Evolutionary conservation across 257 asterid species (phyloP).

Genomic region (Jacaranda mimosifolia): DNA sequence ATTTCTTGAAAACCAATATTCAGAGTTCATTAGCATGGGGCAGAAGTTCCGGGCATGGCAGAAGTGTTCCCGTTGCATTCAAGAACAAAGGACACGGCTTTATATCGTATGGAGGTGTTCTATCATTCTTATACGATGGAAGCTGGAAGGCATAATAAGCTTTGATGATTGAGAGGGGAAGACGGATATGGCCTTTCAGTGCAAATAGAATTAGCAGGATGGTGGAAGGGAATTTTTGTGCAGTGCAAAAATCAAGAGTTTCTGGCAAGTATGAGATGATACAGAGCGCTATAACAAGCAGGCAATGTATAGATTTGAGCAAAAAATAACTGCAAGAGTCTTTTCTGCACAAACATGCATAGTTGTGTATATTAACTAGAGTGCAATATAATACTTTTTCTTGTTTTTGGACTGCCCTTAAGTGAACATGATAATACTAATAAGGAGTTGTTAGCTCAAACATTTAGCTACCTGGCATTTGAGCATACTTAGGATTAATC

Average conservation of each 20-base stretch:
- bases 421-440: too few relatives aligned
- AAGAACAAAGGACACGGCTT: slow-evolving; percentile 79
- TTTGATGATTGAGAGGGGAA: slow-evolving; percentile 44
- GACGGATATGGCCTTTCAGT: neutral
- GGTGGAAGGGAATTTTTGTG: neutral
- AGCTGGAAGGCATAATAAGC: slow-evolving; percentile 49
- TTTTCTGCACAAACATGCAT: slow-evolving; percentile 18
- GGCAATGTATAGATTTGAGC: slow-evolving; percentile 11
- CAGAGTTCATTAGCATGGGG: slow-evolving; percentile 38
- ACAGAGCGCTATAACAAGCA: neutral
- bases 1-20: neutral
- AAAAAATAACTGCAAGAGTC: slow-evolving; percentile 11
- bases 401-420: neutral
- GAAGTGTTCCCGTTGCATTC: slow-evolving; percentile 71
- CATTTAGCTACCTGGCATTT: neutral
- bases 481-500: neutral
- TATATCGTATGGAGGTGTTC: slow-evolving; percentile 90
- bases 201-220: neutral
- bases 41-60: slow-evolving; percentile 54
- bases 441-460: too few relatives aligned
- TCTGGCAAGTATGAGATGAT: slow-evolving; percentile 16
- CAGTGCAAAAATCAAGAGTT: slow-evolving; percentile 11
- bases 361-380: slow-evolving; percentile 29
- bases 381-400: slow-evolving; percentile 11
- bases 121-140: slow-evolving; percentile 61